These are phyloP conservation scores for Aspergillus diversus DNA, from an alignment of 495 filamentous ascomycete genomes.

Conservation along the genomic window DNA sequence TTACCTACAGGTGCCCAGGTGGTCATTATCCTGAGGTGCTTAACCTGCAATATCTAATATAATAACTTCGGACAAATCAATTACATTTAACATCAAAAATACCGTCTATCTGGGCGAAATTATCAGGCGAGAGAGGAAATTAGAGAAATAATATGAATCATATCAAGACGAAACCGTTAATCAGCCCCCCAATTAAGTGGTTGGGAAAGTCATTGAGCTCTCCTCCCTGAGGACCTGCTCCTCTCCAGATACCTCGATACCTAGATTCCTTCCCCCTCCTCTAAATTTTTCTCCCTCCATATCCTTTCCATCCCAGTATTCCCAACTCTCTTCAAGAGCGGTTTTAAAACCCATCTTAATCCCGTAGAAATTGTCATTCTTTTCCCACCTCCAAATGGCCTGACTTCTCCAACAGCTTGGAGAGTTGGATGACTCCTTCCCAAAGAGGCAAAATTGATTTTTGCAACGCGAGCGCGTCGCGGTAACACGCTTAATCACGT, in stretches of 20 bases:
- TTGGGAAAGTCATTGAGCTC: slow-evolving; percentile 3
- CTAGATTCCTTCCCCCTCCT: slow-evolving; percentile 20
- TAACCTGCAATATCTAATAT: too few relatives aligned
- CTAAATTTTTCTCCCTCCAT: slow-evolving; percentile 10
- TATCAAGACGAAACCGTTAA: background rate
- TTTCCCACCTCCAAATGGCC: background rate
- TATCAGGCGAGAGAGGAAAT: background rate
- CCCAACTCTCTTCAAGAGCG: slow-evolving; percentile 3
- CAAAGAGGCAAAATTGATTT: slow-evolving; percentile 21
- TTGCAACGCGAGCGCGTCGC: slow-evolving; percentile 20
- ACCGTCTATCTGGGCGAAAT: too few relatives aligned
- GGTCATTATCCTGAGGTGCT: background rate
- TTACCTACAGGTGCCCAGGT: slow-evolving; percentile 1
- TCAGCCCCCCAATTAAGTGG: slow-evolving; percentile 13
- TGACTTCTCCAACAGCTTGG: background rate
- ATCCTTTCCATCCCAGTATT: slow-evolving; percentile 6
- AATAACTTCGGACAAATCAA: too few relatives aligned
- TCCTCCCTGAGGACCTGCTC: background rate
- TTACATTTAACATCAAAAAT: too few relatives aligned
- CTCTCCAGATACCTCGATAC: background rate
- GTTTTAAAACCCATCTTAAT: slow-evolving; percentile 7
- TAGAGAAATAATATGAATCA: background rate
- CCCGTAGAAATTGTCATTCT: background rate
- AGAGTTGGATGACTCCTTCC: slow-evolving; percentile 6
- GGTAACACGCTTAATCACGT: slow-evolving; percentile 20